A percentile compares a stretch with the other conserved stretches of the same genome.
These are phyloP conservation scores for Linderniella brevidens DNA, from an alignment of 257 asterid genomes.

Conservation along the genomic window DNA sequence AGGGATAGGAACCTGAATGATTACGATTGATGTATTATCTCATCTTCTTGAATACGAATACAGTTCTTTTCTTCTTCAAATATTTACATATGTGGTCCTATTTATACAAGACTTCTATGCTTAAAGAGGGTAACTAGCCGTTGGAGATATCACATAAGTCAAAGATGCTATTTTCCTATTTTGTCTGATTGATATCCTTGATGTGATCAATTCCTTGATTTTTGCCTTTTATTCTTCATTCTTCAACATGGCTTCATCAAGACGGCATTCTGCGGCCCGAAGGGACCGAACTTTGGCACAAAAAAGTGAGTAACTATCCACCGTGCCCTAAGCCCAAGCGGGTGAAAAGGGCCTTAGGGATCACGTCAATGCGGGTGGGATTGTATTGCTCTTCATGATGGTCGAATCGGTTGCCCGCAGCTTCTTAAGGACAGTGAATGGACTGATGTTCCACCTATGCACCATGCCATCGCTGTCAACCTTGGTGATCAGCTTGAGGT, in stretches of 20 bases:
- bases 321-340: conserved; percentile 20
- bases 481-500: conserved; percentile 22
- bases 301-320: conserved; percentile 20
- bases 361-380: conserved; percentile 21
- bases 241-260: conserved; percentile 12
- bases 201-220: no score
- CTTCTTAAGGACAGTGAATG: conserved; percentile 13
- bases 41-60: no score
- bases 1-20: no score
- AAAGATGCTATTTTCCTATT: no score
- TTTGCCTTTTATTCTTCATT: no score
- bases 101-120: no score
- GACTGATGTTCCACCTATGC: conserved; percentile 18
- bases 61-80: no score
- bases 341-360: conserved; percentile 19
- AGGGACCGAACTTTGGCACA: conserved; percentile 18
- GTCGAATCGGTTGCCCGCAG: conserved; percentile 11
- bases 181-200: no score
- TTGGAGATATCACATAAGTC: no score
- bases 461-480: conserved; percentile 17
- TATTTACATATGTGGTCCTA: no score
- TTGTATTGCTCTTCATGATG: conserved; percentile 20
- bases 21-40: no score
- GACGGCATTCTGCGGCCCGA: conserved; percentile 15
- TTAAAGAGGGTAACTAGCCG: no score